Evolutionary conservation across 345 rosid genomes (phyloP), one percentile per base, ranked within the genome.

Genomic region (Melaleuca quinquenervia): DNA sequence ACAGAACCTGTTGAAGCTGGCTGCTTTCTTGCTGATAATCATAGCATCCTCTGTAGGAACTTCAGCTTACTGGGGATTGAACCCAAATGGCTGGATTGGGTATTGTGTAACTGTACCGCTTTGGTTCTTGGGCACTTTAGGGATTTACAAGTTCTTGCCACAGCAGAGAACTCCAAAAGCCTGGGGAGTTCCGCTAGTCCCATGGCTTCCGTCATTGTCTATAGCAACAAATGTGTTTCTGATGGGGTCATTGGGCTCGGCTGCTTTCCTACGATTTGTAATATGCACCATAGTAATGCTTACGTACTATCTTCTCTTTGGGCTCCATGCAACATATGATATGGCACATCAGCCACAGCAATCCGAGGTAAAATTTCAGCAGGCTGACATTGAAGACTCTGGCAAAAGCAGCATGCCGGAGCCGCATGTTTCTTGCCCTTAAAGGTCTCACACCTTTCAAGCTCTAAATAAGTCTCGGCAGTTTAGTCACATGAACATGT

Each of bases 151-250:
- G 50, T 82, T 89, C 56, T 82, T 94, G 80, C 93, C 93, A 53
- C 94, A 91, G 88, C 93, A 91, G 90, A 91, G 94, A 89, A 86
- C 83, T 32, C 94, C 96, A 3, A 93, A 91, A 83, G 84, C 90
- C 55, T 93, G 96, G 96, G 95, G 95, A 14, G 95, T 94, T 36
- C 96, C 96, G 6, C 88, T 94, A 29, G 94, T 91, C 84, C 96
- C 96, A 20, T 94, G 95, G 96, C 84, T 94, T 83, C 95, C 94
- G 51, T 93, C 95, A 20, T 75, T 90, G 89, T 92, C 95, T 49
- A 91, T 92, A 83, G 96, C 94, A 62, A 89, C 74, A 21, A 94
- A 94, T 85, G 85, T 92, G 82, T 92, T 94, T 83, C 92, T 94
- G 41, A 92, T 91, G 95, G 95, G 97, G 50, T 91, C 95, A 52